Base-by-base conservation (phyloP, 2,329 filamentous ascomycete genomes). In the Cordyceps tenuipes region DNA sequence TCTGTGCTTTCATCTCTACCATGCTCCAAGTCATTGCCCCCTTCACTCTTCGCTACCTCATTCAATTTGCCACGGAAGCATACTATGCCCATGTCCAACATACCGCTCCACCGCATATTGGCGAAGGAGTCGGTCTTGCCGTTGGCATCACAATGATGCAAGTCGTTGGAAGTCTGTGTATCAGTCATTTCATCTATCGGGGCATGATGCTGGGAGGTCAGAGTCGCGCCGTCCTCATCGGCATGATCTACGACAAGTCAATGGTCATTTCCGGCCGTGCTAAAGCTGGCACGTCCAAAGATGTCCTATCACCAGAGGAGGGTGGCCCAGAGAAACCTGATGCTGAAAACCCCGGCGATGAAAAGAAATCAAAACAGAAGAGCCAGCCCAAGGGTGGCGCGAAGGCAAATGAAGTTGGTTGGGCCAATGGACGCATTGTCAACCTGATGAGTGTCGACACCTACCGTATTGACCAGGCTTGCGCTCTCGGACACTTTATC, bases 391-490 rank as follows among this genome's bases (percentile, higher is more conserved):
- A 54, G 12, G 31, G 41, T 23, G 31, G 41, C 12, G 50, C 19
- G 6, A 54, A 43, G 21, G 41, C 57, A 17, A 89, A 94, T 67
- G 89, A 88, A 3, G 79, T 84, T 23, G 94, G 93, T 26, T 97
- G 93, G 93, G 87, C 87, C 61, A 97, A 97, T 68, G 94, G 94
- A 23, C 85, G 91, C 63, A 90, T 97, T 57, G 85, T 94, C 69
- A 96, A 95, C 66, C 71, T 97, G 66, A 97, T 97, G 92, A 93
- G 90, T 63, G 91, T 94, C 49, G 93, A 97, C 70, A 95, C 92
- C 0, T 95, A 96, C 72, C 90, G 93, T 65, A 80, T 99, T 62
- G 92, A 97, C 67, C 88, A 91, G 69, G 91, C 91, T 1, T 90
- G 84, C 44, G 91, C 90, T 47, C 82, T 97, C 72, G 93, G 97